These are phyloP conservation scores for Acer yangbiense DNA, from an alignment of 345 rosid species.

Conservation along the genomic window DNA sequence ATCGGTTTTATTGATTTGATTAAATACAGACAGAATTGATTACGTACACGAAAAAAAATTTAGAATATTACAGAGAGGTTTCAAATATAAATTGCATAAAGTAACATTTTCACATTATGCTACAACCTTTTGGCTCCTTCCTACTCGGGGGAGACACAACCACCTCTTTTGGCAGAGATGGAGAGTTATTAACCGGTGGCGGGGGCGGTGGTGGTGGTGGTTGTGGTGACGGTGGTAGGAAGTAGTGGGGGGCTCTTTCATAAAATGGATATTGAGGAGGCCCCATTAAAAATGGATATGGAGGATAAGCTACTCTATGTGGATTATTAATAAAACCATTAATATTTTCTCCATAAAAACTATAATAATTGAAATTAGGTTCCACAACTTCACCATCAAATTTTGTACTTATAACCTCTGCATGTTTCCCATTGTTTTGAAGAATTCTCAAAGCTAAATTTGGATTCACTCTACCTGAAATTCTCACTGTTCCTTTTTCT, in stretches of 20 bases:
- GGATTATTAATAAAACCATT: constrained; percentile 9
- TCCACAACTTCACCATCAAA: constrained; percentile 18
- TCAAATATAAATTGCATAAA: no score
- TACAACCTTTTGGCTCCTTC: constrained; percentile 1
- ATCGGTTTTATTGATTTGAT: no score
- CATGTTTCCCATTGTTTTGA: constrained; percentile 28
- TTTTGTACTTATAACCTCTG: constrained; percentile 13
- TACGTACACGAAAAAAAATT: no score
- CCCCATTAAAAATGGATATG: constrained; percentile 8
- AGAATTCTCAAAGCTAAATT: constrained; percentile 14
- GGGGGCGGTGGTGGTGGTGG: no score
- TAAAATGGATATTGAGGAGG: neutral
- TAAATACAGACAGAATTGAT: no score
- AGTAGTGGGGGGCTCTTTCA: neutral
- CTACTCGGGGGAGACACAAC: neutral
- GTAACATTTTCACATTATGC: constrained; percentile 9
- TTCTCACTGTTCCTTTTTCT: constrained; percentile 22
- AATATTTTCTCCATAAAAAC: constrained; percentile 11
- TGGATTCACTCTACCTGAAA: constrained; percentile 24
- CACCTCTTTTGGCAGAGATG: neutral
- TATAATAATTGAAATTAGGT: neutral
- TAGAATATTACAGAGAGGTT: no score
- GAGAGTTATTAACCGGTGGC: neutral
- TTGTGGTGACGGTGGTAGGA: neutral
- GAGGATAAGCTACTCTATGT: neutral